Evolutionary conservation across 2,329 filamentous ascomycete species (phyloP).

Genomic region (Colletotrichum lupini): DNA sequence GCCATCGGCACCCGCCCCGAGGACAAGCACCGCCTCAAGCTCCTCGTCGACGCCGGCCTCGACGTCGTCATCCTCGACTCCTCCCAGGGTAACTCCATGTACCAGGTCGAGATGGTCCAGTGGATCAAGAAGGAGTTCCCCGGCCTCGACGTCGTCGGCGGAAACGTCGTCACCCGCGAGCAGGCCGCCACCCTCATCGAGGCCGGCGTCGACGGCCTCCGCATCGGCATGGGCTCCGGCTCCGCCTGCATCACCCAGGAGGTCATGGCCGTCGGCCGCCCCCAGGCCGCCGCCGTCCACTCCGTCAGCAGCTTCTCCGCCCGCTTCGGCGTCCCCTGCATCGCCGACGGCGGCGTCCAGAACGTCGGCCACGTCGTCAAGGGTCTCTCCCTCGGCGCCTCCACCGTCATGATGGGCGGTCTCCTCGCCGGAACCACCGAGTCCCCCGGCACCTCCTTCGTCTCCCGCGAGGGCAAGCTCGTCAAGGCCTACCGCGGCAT

Average conservation of each 20-base stretch:
- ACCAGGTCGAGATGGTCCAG: slow-evolving; percentile 98
- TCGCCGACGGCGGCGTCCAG: slow-evolving; percentile 97
- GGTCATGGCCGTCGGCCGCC: slow-evolving; percentile 98
- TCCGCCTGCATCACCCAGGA: slow-evolving; percentile 99
- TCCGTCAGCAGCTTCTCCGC: slow-evolving; percentile 90
- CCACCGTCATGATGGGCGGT: slow-evolving; percentile 99
- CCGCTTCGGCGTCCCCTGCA: slow-evolving; percentile 95
- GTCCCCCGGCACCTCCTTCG: slow-evolving; percentile 95
- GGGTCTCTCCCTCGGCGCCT: slow-evolving; percentile 92
- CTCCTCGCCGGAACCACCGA: slow-evolving; percentile 96
- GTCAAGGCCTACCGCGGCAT: slow-evolving; percentile 99
- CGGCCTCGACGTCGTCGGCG: slow-evolving; percentile 91
- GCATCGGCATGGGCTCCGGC: slow-evolving; percentile 98
- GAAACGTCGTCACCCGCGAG: slow-evolving; percentile 97
- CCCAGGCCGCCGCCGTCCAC: slow-evolving; percentile 93
- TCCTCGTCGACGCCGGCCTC: slow-evolving; percentile 92
- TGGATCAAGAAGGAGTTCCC: slow-evolving; percentile 92
- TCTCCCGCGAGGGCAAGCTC: slow-evolving; percentile 95
- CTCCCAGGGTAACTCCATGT: slow-evolving; percentile 98
- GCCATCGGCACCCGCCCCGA: slow-evolving; percentile 95
- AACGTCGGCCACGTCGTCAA: slow-evolving; percentile 99
- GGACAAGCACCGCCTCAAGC: slow-evolving; percentile 86
- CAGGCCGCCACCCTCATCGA: slow-evolving; percentile 93
- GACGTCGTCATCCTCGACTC: slow-evolving; percentile 96
- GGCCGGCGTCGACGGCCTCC: slow-evolving; percentile 93